phyloP scores from a whole-genome alignment of 192 early-diverging fungal species.

The Phycomyces blakesleeanus region DNA sequence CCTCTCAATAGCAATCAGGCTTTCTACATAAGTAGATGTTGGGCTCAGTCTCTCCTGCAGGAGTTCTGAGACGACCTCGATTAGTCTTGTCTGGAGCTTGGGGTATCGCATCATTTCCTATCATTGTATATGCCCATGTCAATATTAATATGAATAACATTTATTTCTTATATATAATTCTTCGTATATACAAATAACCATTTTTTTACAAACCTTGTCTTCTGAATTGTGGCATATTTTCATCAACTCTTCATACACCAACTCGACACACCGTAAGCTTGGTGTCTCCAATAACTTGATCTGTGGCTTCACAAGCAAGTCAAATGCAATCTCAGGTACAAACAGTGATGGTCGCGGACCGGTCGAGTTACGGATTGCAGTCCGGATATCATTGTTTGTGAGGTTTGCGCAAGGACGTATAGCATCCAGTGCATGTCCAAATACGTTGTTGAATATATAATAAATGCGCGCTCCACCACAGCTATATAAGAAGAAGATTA shows the following conservation, averaged over 20 bases:
- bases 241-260: constrained; percentile 80
- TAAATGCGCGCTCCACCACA: constrained; percentile 81
- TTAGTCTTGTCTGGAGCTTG: constrained; percentile 63
- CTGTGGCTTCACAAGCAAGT: constrained; percentile 78
- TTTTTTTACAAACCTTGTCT: too few species aligned
- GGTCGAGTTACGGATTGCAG: constrained; percentile 79
- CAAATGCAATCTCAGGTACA: constrained; percentile 84
- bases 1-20: constrained; percentile 75
- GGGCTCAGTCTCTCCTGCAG: constrained; percentile 71
- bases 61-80: constrained; percentile 76
- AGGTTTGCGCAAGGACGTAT: constrained; percentile 70
- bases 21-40: constrained; percentile 72
- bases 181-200: too few species aligned
- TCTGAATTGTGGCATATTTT: constrained; percentile 76
- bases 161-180: too few species aligned
- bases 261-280: constrained; percentile 75
- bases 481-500: too few species aligned
- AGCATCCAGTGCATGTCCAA: constrained; percentile 67
- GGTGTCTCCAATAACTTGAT: constrained; percentile 72
- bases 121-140: neutral
- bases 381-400: constrained; percentile 69
- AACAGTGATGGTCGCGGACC: constrained; percentile 77
- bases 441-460: constrained; percentile 80
- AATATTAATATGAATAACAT: neutral
- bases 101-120: constrained; percentile 75